Evolutionary conservation across 106 monocot genomes (phyloP).

Genomic region (Acanthochlamys bracteata): DNA sequence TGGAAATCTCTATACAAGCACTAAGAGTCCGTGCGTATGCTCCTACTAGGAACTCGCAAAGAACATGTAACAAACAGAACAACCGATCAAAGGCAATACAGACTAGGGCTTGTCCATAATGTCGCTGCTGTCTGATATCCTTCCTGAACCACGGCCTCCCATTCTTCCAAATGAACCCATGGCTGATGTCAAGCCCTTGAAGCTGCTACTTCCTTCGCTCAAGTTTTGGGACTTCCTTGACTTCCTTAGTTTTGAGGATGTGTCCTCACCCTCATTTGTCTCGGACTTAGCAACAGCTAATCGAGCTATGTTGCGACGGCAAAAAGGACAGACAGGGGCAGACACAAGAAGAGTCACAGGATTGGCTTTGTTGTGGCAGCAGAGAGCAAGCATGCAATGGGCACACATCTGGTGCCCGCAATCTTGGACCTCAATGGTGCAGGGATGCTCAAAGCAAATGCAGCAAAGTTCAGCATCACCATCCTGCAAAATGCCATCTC

Average conservation of each 20-base stretch:
- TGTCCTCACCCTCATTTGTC: not conserved
- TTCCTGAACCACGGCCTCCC: constrained; percentile 4
- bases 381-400: constrained; percentile 15
- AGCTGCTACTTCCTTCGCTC: constrained; percentile 30
- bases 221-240: constrained; percentile 14
- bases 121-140: constrained; percentile 8
- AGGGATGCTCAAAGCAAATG: constrained; percentile 17
- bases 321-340: constrained; percentile 20
- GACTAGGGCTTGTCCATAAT: constrained; percentile 9
- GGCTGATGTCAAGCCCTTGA: constrained; percentile 21
- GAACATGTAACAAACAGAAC: not conserved
- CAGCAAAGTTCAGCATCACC: constrained; percentile 14
- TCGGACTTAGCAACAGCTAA: constrained; percentile 6
- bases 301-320: constrained; percentile 16
- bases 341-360: constrained; percentile 3
- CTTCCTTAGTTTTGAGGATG: constrained; percentile 6
- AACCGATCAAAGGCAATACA: not conserved
- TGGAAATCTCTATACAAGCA: too few relatives aligned
- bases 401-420: constrained; percentile 26
- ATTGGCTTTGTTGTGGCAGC: constrained; percentile 16
- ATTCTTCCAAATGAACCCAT: constrained; percentile 26
- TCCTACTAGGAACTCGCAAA: constrained; percentile 3
- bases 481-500: not conserved
- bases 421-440: constrained; percentile 20
- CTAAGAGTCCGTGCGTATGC: not conserved